Evolutionary conservation across 768 basidiomycete genomes (phyloP).

Genomic region (Agaricus subrufescens): DNA sequence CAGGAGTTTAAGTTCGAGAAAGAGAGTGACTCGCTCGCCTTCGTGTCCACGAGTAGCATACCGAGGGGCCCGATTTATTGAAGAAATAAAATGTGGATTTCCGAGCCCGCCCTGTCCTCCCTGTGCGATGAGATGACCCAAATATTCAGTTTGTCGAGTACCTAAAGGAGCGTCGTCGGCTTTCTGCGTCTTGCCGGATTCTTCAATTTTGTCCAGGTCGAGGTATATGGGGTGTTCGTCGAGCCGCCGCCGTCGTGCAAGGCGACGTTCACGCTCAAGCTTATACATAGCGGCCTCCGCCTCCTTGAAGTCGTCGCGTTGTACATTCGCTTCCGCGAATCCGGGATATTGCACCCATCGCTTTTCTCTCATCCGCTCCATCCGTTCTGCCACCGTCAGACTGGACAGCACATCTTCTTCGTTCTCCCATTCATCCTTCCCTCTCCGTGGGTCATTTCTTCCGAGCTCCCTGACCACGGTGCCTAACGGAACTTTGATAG

Average conservation of each 20-base stretch:
- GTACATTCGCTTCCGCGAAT: conserved; percentile 54
- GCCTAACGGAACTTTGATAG: conserved; percentile 84
- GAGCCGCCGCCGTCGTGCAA: conserved; percentile 37
- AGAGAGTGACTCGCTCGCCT: conserved; percentile 76
- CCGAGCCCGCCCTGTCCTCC: conserved; percentile 85
- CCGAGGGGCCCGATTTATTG: conserved; percentile 75
- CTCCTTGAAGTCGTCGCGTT: conserved; percentile 63
- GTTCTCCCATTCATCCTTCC: conserved; percentile 67
- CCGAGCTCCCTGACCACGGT: conserved; percentile 81
- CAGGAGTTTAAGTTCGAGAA: conserved; percentile 87
- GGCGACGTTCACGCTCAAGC: conserved; percentile 57
- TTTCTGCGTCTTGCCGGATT: conserved; percentile 23
- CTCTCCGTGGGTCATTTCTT: conserved; percentile 58
- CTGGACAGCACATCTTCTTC: conserved; percentile 57
- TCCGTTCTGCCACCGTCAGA: conserved; percentile 42
- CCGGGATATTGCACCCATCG: conserved; percentile 83
- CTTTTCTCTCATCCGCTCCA: conserved; percentile 55
- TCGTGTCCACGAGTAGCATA: conserved; percentile 76
- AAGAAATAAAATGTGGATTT: conserved; percentile 79
- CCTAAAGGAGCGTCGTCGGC: conserved; percentile 60
- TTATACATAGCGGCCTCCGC: conserved; percentile 59
- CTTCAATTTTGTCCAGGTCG: conserved; percentile 56
- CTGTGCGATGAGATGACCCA: conserved; percentile 63
- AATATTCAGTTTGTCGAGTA: conserved; percentile 40
- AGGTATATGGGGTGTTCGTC: conserved; percentile 42